Evolutionary conservation across 2,329 filamentous ascomycete genomes (phyloP).

Genomic region (Neofusicoccum kwambonambiense): DNA sequence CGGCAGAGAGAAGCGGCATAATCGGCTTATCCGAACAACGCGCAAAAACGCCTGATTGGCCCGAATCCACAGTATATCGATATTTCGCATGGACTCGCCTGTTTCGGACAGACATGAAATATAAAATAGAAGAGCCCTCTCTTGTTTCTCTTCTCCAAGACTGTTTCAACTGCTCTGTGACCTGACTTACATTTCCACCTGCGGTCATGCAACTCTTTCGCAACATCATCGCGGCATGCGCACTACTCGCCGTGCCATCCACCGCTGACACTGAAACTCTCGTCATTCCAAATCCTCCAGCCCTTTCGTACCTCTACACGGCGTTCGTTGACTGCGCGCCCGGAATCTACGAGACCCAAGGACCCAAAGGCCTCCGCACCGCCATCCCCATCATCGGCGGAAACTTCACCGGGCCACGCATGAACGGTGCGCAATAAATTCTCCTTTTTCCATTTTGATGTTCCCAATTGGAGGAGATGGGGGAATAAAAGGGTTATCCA

Average conservation of each 20-base stretch:
- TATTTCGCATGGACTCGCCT: no score
- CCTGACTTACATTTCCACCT: not conserved
- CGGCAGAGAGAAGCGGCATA: no score
- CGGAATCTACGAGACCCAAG: conserved; percentile 25
- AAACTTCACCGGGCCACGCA: conserved; percentile 30
- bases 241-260: not conserved
- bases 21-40: no score
- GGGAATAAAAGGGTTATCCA: no score
- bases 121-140: no score
- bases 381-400: conserved; percentile 32
- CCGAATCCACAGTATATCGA: no score
- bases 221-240: not conserved
- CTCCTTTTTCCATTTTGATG: not conserved
- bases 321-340: conserved; percentile 26
- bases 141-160: no score
- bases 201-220: not conserved
- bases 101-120: no score
- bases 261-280: not conserved
- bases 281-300: conserved; percentile 18
- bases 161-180: no score
- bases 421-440: conserved; percentile 17
- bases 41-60: no score
- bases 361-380: conserved; percentile 27
- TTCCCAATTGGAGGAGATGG: not conserved
- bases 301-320: conserved; percentile 30